Percentiles rank a stretch among this genome's conserved stretches.
Conservation (phyloP, 1,284 basidiomycete genomes). For the Apiotrichum akiyoshidainum region DNA sequence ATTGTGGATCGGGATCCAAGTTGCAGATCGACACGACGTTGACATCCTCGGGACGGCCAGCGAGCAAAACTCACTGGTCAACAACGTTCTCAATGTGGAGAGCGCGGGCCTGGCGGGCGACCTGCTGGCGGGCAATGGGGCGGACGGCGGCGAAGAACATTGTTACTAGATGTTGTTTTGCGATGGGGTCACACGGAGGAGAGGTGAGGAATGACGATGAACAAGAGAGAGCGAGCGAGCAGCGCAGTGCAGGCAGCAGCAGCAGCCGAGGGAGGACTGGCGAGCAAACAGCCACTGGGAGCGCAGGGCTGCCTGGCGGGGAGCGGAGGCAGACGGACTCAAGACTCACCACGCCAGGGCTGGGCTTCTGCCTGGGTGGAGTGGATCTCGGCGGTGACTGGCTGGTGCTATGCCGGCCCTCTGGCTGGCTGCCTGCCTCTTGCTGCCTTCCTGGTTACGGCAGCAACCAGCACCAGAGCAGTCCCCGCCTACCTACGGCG, state of each 20-base stretch:
- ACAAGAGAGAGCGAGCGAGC: background rate
- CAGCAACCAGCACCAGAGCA: background rate
- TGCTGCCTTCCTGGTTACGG: too few relatives aligned
- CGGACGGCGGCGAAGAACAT: conserved; percentile 21
- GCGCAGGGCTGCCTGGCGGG: background rate
- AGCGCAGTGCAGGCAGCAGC: background rate
- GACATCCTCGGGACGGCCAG: background rate
- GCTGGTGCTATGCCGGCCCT: too few relatives aligned
- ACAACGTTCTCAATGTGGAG: conserved; percentile 22
- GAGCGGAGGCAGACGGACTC: too few relatives aligned
- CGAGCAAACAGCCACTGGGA: background rate
- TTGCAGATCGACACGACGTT: background rate
- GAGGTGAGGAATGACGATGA: conserved; percentile 2
- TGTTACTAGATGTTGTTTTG: background rate
- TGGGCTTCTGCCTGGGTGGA: too few relatives aligned
- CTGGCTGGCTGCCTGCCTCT: too few relatives aligned
- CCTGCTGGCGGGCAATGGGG: conserved; percentile 11
- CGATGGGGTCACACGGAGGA: conserved; percentile 5
- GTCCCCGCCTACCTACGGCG: background rate
- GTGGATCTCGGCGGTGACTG: too few relatives aligned
- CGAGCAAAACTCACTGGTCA: conserved; percentile 20
- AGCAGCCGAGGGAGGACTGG: background rate
- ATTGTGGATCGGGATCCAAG: too few relatives aligned
- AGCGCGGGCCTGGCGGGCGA: conserved; percentile 15
- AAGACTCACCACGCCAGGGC: too few relatives aligned